Conservation (phyloP, 108 stramenopile genomes). For the Nitzschia sp. region DNA sequence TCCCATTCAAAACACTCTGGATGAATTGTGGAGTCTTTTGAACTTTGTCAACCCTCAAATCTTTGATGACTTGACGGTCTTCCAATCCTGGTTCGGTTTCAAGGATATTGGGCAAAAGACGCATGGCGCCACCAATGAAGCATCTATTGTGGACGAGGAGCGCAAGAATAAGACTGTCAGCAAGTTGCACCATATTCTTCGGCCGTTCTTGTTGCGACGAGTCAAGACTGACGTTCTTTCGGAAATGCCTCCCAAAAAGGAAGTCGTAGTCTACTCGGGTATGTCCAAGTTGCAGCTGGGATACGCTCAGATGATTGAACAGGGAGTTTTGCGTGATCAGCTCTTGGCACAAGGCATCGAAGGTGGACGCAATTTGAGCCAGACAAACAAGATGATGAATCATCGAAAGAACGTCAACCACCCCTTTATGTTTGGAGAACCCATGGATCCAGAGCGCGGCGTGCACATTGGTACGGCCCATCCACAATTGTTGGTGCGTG, state of each 20-base stretch:
- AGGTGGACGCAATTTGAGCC: conserved; percentile 70
- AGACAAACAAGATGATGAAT: conserved; percentile 96
- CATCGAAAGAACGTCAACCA: conserved; percentile 96
- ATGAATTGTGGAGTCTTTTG: conserved; percentile 97
- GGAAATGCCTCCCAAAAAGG: conserved; percentile 95
- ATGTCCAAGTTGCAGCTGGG: conserved; percentile 91
- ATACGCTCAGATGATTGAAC: conserved; percentile 82
- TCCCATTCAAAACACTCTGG: conserved; percentile 95
- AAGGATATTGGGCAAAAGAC: conserved; percentile 94
- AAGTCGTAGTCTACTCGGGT: conserved; percentile 94
- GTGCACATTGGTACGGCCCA: conserved; percentile 83
- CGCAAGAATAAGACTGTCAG: conserved; percentile 88
- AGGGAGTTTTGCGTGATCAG: conserved; percentile 75
- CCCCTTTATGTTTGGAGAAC: conserved; percentile 97
- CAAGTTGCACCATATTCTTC: conserved; percentile 96
- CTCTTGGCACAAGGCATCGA: conserved; percentile 78
- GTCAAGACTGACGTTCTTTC: conserved; percentile 91
- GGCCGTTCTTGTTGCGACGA: conserved; percentile 95
- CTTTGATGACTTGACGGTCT: conserved; percentile 96
- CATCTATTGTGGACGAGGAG: conserved; percentile 88
- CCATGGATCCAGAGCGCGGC: conserved; percentile 81
- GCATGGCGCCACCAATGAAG: conserved; percentile 83
- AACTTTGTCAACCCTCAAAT: conserved; percentile 99
- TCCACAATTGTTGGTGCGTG: conserved; percentile 87
- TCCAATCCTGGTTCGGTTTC: conserved; percentile 98